Evolutionary conservation across 2,329 filamentous ascomycete genomes (phyloP), one percentile per base, ranked within the genome.

Genomic region (Colletotrichum spaethianum): DNA sequence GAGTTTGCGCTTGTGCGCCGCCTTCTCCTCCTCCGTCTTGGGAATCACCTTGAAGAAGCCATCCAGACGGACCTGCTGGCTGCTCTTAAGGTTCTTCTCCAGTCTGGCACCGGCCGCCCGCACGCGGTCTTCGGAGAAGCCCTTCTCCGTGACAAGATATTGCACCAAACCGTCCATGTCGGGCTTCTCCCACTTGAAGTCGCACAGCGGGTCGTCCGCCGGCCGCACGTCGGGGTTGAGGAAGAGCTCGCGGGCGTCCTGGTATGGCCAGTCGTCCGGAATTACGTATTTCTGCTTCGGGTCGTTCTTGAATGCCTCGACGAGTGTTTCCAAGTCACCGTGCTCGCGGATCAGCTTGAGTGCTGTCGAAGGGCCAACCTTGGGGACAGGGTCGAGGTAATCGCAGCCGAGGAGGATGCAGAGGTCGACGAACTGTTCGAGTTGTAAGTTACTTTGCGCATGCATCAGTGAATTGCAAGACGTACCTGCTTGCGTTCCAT

Each of bases 391-490:
- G 77, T 99, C 96, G 80, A 98, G 91, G 80, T 99, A 99, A 81
- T 99, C 96, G 83, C 96, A 99, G 77, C 96, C 96, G 56, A 99
- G 93, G 14, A 99, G 90, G 78, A 99, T 99, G 80, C 96, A 99
- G 62, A 99, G 91, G 82, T 99, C 96, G 78, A 99, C 95, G 81
- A 99, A 99, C 93, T 98, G 78, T 48, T 12, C 28, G 9, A 23
- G 2, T 48, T 70, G 55, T 74, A 63, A 61, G 59, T 69, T 56
- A 75, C 20, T 57, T 38, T 9, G 14, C 16, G 16, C 7, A 16
- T n/a, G 12, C 16, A 14, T 26, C n/a, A 42, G 46, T 18, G 5
- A 26, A 18, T 8, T 9, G 60, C 26, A 4, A 18, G 48, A 53
- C 62, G 57, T 18, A 94, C 94, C 89, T 97, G 94, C 69, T 92